A percentile compares a stretch with the other conserved stretches of the same genome.
phyloP scores from a whole-genome alignment of 257 asterid species.

The Solanum microdontum region DNA sequence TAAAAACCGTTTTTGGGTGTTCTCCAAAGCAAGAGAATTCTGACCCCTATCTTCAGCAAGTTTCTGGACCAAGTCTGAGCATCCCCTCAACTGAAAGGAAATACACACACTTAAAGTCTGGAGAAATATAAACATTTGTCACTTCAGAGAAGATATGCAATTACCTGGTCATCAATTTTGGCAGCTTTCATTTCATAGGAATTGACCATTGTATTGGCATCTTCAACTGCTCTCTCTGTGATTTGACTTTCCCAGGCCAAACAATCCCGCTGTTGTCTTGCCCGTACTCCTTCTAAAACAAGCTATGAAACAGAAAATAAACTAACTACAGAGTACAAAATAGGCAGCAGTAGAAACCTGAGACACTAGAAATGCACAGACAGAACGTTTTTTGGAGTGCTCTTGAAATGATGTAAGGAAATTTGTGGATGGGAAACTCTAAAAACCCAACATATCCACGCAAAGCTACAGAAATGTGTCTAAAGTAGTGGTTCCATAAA shows the following conservation, averaged over 20 bases:
- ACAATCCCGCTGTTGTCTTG: conserved; percentile 55
- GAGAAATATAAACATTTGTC: background rate
- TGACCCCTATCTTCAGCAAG: conserved; percentile 62
- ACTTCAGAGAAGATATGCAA: background rate
- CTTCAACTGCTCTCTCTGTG: conserved; percentile 51
- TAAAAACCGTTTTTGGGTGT: conserved; percentile 38
- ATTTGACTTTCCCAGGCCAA: conserved; percentile 55
- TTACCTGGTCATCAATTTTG: conserved; percentile 90
- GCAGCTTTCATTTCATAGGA: conserved; percentile 50
- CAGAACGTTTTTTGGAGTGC: background rate
- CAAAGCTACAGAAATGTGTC: background rate
- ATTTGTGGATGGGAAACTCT: background rate
- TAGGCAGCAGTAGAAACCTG: background rate
- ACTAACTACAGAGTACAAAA: background rate
- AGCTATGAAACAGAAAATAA: conserved; percentile 44
- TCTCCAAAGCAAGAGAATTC: conserved; percentile 38
- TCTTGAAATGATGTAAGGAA: background rate
- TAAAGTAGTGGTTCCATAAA: background rate
- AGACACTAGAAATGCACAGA: background rate
- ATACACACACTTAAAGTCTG: conserved; percentile 9
- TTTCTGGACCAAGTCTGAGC: conserved; percentile 63
- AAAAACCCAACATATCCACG: background rate
- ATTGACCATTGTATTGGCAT: conserved; percentile 47
- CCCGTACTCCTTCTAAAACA: conserved; percentile 70
- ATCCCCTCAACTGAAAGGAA: conserved; percentile 63